phyloP scores from a whole-genome alignment of 306 rosid species.

The Calophaca sinica region DNA sequence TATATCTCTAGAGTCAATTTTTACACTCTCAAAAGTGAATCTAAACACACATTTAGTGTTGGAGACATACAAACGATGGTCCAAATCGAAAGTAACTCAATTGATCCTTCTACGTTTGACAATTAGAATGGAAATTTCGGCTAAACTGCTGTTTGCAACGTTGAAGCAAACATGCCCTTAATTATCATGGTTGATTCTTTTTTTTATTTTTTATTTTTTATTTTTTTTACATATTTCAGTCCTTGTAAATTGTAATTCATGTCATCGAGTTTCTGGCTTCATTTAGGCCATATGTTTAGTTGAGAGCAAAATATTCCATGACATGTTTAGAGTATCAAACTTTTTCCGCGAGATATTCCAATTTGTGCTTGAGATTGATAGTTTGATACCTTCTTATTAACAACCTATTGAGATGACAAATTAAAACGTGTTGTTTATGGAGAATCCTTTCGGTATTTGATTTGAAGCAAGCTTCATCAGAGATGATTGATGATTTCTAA shows the following conservation, averaged over 20 bases:
- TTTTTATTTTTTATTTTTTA: too few species aligned
- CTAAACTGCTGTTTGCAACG: too few species aligned
- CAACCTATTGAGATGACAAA: constrained; percentile 6
- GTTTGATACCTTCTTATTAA: neutral
- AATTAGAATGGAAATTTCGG: too few species aligned
- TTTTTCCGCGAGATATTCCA: neutral
- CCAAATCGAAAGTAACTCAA: too few species aligned
- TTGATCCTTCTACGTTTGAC: too few species aligned
- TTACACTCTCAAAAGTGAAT: too few species aligned
- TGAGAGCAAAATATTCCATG: neutral
- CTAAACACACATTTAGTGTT: too few species aligned
- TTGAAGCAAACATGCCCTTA: too few species aligned
- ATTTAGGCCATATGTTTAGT: neutral
- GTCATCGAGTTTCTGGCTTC: too few species aligned
- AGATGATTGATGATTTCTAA: neutral
- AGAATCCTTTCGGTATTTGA: neutral
- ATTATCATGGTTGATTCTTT: neutral
- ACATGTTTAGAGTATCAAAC: constrained; percentile 29
- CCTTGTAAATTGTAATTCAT: too few species aligned
- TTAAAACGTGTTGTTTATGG: neutral
- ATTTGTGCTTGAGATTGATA: neutral
- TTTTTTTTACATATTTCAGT: neutral
- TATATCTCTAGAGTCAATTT: too few species aligned
- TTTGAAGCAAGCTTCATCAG: constrained; percentile 6
- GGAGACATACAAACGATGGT: too few species aligned